Evolutionary conservation across 2,329 filamentous ascomycete species (phyloP), one percentile per base, ranked within the genome.

Genomic region (Aspergillus fumigatiaffinis): DNA sequence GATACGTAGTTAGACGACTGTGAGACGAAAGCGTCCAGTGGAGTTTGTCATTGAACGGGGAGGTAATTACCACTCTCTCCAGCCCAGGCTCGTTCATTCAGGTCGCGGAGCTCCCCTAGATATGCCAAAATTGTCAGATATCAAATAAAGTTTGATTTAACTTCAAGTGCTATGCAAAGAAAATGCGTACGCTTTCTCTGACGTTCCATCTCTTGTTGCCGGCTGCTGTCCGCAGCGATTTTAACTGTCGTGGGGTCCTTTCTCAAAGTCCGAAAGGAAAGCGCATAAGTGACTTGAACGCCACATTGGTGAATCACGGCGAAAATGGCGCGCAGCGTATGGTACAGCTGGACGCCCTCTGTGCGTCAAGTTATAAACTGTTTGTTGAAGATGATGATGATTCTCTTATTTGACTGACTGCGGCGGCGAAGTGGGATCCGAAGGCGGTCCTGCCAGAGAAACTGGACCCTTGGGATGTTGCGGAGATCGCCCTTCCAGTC

Each of bases 81-180:
- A 72, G 89, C 83, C 94, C 94, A 99, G 61, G 89, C 90, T 77
- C 86, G 85, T 71, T 87, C 84, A 75, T 99, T 99, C 70, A 95
- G 81, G 78, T 89, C 85, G 81, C 92, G 90, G 78, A 97, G 83
- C 81, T 96, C 90, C 80, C 91, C 92, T 97, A 53, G 20, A 52
- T 50, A 21, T 28, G 21, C 25, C 50, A 53, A 28, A 21, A 35
- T 10, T 2, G 50, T 59, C 53, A 62, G 50, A 56, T 14, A 47
- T 21, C n/a, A 35, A 3, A 51, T 23, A 25, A 5, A 29, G 10
- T 6, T 26, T 21, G 10, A 35, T 10, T 17, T 14, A 20, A 23
- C 35, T 5, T 10, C 28, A 46, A 29, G 6, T 42, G 9, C 14
- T 48, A n/a, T 32, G 32, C 29, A 50, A 52, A 35, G 32, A 54